Conservation (phyloP, 2,329 filamentous ascomycete genomes). For the Phoma sp. region DNA sequence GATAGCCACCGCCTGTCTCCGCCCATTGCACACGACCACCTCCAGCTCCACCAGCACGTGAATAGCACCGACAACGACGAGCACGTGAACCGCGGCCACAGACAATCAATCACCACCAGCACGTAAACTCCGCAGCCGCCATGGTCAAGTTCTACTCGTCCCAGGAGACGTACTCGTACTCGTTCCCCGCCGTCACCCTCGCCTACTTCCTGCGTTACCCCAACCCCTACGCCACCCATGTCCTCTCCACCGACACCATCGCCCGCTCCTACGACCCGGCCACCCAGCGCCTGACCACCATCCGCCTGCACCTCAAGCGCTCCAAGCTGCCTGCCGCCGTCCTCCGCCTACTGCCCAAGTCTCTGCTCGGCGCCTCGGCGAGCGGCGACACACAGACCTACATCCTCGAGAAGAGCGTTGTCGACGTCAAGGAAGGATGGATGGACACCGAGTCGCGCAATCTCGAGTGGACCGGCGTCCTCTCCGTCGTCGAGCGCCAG, state of each 20-base stretch:
- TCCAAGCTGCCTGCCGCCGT: conserved; percentile 78
- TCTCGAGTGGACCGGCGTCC: conserved; percentile 80
- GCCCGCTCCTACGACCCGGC: conserved; percentile 73
- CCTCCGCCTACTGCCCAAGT: conserved; percentile 76
- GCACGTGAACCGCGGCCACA: not conserved
- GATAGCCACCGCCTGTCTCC: conserved; percentile 36
- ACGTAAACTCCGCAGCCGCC: too few species aligned
- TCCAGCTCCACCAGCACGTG: too few species aligned
- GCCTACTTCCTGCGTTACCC: conserved; percentile 91
- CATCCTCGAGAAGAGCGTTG: conserved; percentile 79
- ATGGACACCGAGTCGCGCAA: conserved; percentile 85
- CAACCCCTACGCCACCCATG: conserved; percentile 83
- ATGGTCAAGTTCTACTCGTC: conserved; percentile 63
- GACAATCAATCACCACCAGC: too few species aligned
- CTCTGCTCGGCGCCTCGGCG: conserved; percentile 67
- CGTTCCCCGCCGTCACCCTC: conserved; percentile 84
- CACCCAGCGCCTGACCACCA: conserved; percentile 79
- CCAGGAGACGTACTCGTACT: conserved; percentile 78
- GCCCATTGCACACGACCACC: too few species aligned
- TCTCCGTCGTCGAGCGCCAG: conserved; percentile 80
- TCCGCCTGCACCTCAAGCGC: conserved; percentile 82
- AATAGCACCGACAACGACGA: conserved; percentile 13
- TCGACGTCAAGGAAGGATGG: conserved; percentile 81
- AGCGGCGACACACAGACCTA: conserved; percentile 75
- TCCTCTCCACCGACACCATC: conserved; percentile 84